Percentiles rank a stretch among this genome's conserved stretches.
phyloP scores from a whole-genome alignment of 2,329 filamentous ascomycete species.

The Mollisiaceae sp. region DNA sequence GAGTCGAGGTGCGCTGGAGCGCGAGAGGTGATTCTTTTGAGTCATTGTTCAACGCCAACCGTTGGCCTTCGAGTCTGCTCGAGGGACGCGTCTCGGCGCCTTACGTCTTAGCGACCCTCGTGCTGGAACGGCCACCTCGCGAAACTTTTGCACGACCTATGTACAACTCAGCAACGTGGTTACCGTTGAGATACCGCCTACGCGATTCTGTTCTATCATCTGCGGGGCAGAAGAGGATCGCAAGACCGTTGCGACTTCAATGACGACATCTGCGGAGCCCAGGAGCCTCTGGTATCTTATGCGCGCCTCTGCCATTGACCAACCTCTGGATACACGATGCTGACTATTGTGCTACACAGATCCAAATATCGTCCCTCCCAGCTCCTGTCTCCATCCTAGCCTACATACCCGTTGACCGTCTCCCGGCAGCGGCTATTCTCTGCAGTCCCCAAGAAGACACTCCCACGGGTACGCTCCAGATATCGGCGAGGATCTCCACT shows the following conservation, averaged over 20 bases:
- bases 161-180: constrained; percentile 37
- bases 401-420: constrained; percentile 36
- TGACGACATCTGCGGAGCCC: constrained; percentile 8
- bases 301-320: constrained; percentile 1
- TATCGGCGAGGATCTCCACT: constrained; percentile 18
- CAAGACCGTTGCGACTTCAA: constrained; percentile 14
- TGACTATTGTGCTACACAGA: constrained; percentile 35
- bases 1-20: constrained; percentile 16
- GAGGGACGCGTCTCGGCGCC: constrained; percentile 32
- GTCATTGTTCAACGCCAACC: constrained; percentile 13
- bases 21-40: constrained; percentile 12
- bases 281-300: background rate
- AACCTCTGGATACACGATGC: constrained; percentile 25
- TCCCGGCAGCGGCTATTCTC: constrained; percentile 30
- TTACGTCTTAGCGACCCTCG: constrained; percentile 27
- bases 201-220: constrained; percentile 10
- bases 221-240: constrained; percentile 15
- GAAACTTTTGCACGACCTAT: constrained; percentile 22
- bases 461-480: constrained; percentile 20
- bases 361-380: constrained; percentile 32
- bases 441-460: constrained; percentile 26
- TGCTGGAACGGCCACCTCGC: constrained; percentile 24
- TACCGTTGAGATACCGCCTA: constrained; percentile 20
- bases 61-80: constrained; percentile 17
- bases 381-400: constrained; percentile 33